Base-by-base conservation (phyloP, 2,329 filamentous ascomycete genomes). In the Paraconiothyrium sp. region DNA sequence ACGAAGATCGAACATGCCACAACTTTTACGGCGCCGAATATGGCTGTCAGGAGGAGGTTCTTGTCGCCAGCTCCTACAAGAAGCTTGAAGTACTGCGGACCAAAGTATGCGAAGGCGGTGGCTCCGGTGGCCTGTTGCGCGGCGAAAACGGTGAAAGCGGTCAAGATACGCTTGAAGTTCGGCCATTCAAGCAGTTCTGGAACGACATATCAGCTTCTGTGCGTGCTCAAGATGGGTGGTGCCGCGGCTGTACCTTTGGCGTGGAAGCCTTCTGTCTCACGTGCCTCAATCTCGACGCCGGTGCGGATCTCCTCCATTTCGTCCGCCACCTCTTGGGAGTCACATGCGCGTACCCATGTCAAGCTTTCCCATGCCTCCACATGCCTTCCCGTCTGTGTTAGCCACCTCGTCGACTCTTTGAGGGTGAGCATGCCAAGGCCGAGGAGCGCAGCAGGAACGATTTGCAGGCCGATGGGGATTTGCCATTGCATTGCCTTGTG, bases 351-450 rank as follows among this genome's bases (percentile, higher is more conserved):
- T 59, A 86, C 83, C 84, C 84, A 86, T 57, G 76, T 74, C 2
- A 87, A 76, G 61, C 81, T 84, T 49, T 75, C 69, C 78, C 81
- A 83, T 4, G 84, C 84, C 67, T 90, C 84, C n/a, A 90, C 87
- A 79, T 87, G 88, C 0, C 86, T 82, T 62, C 88, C 88, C 65
- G 88, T 83, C 16, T 84, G 83, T 9, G 89, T 89, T 4, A 91
- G 80, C 89, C 89, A 91, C 44, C 89, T 83, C 1, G 89, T 89
- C 52, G 82, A 89, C 34, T 72, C 63, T n/a, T 66, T 63, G 5
- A 72, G 57, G 34, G 74, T 73, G 51, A 75, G 59, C 67, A 76
- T 71, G 54, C 67, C 71, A 48, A 69, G 52, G 51, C 74, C 70
- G 20, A 78, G 70, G 27, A 76, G 51, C 16, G 71, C 65, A 1